Evolutionary conservation across 192 early-diverging fungal genomes (phyloP), one percentile per base, ranked within the genome.

Genomic region (Blastocladiella britannica): DNA sequence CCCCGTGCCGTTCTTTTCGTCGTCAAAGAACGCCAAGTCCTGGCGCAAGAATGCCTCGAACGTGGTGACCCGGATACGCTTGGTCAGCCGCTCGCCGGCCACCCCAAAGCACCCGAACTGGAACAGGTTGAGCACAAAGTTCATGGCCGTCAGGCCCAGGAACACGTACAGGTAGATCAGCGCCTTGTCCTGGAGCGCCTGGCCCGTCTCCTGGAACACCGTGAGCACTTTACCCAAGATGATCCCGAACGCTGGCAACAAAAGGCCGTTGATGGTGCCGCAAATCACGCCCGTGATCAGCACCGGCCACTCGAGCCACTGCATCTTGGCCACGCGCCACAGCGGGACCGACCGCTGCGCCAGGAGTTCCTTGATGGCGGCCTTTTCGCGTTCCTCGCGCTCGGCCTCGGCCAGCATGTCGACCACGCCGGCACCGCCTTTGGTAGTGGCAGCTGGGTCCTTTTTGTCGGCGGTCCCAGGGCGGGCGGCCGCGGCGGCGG

Each of bases 241-340:
- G 26, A 86, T 63, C 25, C 87, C 79, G 66, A 90, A 93, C 20
- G 78, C 62, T 18, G 91, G 91, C 62, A 87, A 78, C 9, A 87
- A 67, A 2, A 47, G 37, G 37, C 37, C 37, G 37, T 47, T 47
- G 37, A 47, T 47, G 15, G 37, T 47, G 37, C 37, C 37, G 15
- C 12, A 20, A 25, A 64, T 9, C 7, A 63, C 18, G 25, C 64
- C 64, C 0, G 59, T 0, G 25, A 37, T 28, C 6, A 66, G 24
- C 8, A 72, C 27, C 7, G 23, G 20, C 74, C 70, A 73, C 57
- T 82, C 79, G 1, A 71, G 67, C 43, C 61, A 67, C 77, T 76
- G 80, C n/a, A 67, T 52, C 37, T 62, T 55, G 31, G 75, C 27
- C 6, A 84, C 74, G 30, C 74, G 64, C 22, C 29, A 47, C n/a